Evolutionary conservation across 2,329 filamentous ascomycete species (phyloP), one percentile per base, ranked within the genome.

Genomic region (Neophaeococcomyces aloes): DNA sequence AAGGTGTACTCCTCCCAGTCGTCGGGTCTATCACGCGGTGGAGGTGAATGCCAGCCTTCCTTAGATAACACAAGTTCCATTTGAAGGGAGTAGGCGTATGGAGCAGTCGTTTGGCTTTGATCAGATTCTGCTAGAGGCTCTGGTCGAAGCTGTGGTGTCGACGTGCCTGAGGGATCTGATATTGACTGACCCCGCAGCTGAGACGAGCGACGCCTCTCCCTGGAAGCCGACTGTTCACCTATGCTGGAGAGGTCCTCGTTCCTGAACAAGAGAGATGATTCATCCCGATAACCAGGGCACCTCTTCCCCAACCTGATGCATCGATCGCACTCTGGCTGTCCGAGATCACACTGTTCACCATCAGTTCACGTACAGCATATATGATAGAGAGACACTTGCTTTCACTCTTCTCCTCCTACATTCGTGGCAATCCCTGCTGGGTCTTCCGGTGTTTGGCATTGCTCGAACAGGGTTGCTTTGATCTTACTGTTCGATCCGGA

Each of bases 241-340:
- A 52, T 44, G 10, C 48, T 46, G 14, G 36, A 17, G 11, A 32
- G 30, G 36, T 42, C 58, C 29, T 59, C 55, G 36, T 61, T 54
- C 15, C 54, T 56, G 41, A 60, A 61, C 18, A 60, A 38, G 0
- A 61, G 48, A 10, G 59, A 56, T 53, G 56, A 59, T 51, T 58
- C 53, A 47, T 59, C 57, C 17, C 59, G 57, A 45, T 61, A 61
- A 1, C 58, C 59, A 8, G 51, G 48, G 38, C 58, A 61, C 32
- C 32, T 38, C 37, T 57, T 54, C 7, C 48, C 49, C 6, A 51
- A 32, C 10, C 54, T 56, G 37, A 48, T 48, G 38, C 59, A 61
- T 31, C 48, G 38, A 5, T 45, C 29, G 34, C 50, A 52, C 41
- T 50, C 50, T 30, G 50, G 50, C 17, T 38, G 45, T 13, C n/a